Evolutionary conservation across 2,329 filamentous ascomycete species (phyloP), one percentile per base, ranked within the genome.

Genomic region (Zopfia rhizophila): DNA sequence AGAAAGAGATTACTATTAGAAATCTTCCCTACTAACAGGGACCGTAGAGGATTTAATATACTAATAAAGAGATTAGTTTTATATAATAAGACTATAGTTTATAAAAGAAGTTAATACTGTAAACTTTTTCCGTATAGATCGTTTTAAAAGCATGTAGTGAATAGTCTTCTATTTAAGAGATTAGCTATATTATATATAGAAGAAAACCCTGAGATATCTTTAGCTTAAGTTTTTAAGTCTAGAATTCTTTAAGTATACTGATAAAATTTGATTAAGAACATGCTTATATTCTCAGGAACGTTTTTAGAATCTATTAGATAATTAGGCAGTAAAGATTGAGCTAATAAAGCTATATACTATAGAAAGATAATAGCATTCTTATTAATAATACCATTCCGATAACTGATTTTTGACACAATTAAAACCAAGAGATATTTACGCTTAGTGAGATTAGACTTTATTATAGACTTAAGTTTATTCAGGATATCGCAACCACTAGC

Each of bases 91-190:
- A 47, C 55, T 7, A 61, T 48, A 10, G 62, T 66, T 32, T 56
- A 51, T 18, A 45, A 11, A 6, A 56, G 40, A 5, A 45, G 5
- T 7, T 39, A 12, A 22, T 31, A 44, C 21, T 41, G 38, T 11
- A 27, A 12, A 12, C 37, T 30, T 18, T 11, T 19, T 25, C 59
- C 54, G 25, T 55, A 25, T 12, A 53, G 45, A 1, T 56, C 18
- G 16, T 58, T 41, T 12, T 60, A 50, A 3, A 62, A 17, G 33
- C 65, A 71, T 6, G 53, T 59, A 12, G 63, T 60, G n/a, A 71
- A 54, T 11, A 71, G 41, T 27, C 81, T 73, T 5, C 83, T 83
- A 63, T 86, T 83, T 11, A 85, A 61, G 5, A 82, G 64, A 60
- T 86, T 83, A 12, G 73, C 73, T 5, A 83, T 60, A 58, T 84